Evolutionary conservation across 192 early-diverging fungal species (phyloP), one percentile per base, ranked within the genome.

Genomic region (Mortierella alpina): DNA sequence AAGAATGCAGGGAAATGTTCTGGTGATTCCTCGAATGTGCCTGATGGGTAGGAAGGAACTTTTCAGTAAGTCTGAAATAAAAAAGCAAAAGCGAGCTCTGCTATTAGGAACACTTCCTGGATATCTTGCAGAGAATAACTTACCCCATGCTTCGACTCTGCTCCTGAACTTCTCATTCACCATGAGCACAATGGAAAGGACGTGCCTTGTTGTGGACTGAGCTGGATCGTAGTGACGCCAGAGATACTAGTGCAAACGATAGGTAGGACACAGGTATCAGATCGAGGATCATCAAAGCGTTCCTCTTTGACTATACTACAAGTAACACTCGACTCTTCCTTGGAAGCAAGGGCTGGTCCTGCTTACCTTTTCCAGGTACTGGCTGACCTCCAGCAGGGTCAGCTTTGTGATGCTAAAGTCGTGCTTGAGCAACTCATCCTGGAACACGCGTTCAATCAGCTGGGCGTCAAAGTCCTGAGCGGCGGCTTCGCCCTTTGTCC

Each of bases 111-210:
- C 31, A 3, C 31, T 31, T 3, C 31, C 31, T 31, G 31, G n/a
- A 12, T 1, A 4, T 41, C 7, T 58, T 6, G 7, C 4, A 31
- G 31, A 31, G 31, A 31, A 31, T n/a, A 7, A 39, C 64, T 69
- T 87, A 88, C 89, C 87, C 87, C 87, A 90, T 40, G 86, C 84
- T 51, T 81, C 69, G 20, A 96, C 83, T 22, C 90, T 84, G 66
- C 95, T 90, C 59, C 92, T 88, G 74, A 88, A 90, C 83, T 99
- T 98, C 75, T 97, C 97, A 83, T 98, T 98, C 9, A 96, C 72
- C 84, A 99, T 89, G 54, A 96, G 62, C 7, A 93, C 88, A 17
- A 97, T 93, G 2, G 96, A 95, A 11, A 97, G 55, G 6, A 93
- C 74, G 61, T 94, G 90, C 46, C 78, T 77, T 9, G 88, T 73